Evolutionary conservation across 148 eudicot species (phyloP).

Genomic region (Camellia lanceoleosa): DNA sequence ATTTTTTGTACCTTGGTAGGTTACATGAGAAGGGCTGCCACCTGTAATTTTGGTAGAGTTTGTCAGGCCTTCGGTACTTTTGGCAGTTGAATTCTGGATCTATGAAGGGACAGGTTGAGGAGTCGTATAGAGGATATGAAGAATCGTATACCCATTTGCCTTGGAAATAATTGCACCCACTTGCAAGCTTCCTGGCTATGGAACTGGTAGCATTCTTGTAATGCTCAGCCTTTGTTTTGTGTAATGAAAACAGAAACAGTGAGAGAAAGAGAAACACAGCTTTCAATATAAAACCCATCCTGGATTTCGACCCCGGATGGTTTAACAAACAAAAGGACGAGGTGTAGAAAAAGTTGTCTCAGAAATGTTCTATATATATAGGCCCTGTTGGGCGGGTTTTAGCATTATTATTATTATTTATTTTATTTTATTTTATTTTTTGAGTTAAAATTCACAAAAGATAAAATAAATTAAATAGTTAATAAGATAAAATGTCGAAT

Average conservation of each 20-base stretch:
- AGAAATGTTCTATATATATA: neutral
- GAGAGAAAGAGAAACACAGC: slow-evolving; percentile 30
- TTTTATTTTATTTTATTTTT: too few relatives aligned
- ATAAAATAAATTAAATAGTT: too few relatives aligned
- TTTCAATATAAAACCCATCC: slow-evolving; percentile 27
- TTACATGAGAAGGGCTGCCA: slow-evolving; percentile 74
- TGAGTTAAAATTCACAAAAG: too few relatives aligned
- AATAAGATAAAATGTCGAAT: too few relatives aligned
- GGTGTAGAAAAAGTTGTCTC: slow-evolving; percentile 13
- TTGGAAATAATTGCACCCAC: slow-evolving; percentile 51
- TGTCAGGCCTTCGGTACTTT: slow-evolving; percentile 62
- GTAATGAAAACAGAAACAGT: slow-evolving; percentile 16
- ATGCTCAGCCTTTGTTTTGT: slow-evolving; percentile 13
- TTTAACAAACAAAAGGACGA: slow-evolving; percentile 2
- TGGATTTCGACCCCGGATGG: slow-evolving; percentile 9
- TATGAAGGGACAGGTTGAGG: slow-evolving; percentile 58
- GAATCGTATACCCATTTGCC: slow-evolving; percentile 83
- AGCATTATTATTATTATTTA: too few relatives aligned
- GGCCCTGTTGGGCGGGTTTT: too few relatives aligned
- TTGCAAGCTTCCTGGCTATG: slow-evolving; percentile 24
- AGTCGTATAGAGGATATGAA: slow-evolving; percentile 65
- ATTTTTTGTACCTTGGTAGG: slow-evolving; percentile 51
- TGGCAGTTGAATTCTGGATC: slow-evolving; percentile 65
- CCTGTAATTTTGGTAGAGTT: slow-evolving; percentile 52
- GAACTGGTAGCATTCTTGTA: slow-evolving; percentile 1